Conservation (phyloP, 257 asterid genomes). For the Ehretia macrophylla region DNA sequence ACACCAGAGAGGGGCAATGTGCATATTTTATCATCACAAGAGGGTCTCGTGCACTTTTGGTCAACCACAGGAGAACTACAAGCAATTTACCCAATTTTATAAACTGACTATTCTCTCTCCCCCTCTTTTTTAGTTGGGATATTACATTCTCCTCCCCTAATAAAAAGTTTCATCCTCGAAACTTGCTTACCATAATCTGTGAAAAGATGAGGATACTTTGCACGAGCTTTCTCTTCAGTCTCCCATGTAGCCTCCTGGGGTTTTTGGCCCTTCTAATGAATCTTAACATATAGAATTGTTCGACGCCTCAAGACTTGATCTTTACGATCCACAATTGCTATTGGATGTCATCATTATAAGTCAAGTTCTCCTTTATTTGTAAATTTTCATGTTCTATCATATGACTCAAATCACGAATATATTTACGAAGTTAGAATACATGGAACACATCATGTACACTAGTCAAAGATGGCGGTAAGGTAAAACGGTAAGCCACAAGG, state of each 20-base stretch:
- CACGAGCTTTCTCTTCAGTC: neutral
- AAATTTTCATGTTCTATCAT: neutral
- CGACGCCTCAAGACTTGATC: neutral
- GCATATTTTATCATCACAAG: too few species aligned
- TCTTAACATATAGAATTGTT: neutral
- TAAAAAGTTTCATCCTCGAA: neutral
- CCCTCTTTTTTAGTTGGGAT: neutral
- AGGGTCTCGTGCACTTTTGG: too few species aligned
- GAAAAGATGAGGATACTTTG: neutral
- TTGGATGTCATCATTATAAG: neutral
- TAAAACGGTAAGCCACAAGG: neutral
- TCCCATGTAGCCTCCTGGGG: neutral
- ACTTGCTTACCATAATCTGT: neutral
- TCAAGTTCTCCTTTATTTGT: neutral
- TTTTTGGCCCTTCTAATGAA: neutral
- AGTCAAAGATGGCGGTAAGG: neutral
- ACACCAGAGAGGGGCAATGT: too few species aligned
- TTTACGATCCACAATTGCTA: neutral
- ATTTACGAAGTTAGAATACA: neutral
- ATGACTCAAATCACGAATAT: neutral
- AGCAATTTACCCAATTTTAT: too few species aligned
- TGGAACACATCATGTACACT: neutral
- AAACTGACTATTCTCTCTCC: too few species aligned
- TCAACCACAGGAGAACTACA: too few species aligned
- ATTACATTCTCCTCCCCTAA: neutral